Evolutionary conservation across 306 rosid genomes (phyloP), one percentile per base, ranked within the genome.

Genomic region (Gynostemma pentaphyllum): DNA sequence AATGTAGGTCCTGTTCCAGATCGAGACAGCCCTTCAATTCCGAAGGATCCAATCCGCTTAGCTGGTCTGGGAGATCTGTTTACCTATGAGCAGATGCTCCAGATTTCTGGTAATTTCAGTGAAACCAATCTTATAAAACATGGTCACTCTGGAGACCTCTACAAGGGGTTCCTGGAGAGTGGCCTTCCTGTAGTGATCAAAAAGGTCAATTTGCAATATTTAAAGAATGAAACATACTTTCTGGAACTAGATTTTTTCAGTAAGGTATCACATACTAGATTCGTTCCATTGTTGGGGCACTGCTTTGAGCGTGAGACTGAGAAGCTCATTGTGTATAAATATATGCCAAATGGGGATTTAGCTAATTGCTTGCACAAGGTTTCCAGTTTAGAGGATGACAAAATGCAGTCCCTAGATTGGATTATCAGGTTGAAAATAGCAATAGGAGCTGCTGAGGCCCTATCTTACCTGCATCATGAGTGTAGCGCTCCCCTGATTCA

Each of bases 391-490:
- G 70, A 45, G 22, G 82, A 88, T 64, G 86, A 70, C 16, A 75
- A 76, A 30, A 67, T 69, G 27, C 81, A 70, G 67, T 86, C 94
- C 57, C 63, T 86, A 45, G 99, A 94, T 80, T 94, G 99, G 99
- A 94, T 94, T 72, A 94, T 95, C 18, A 81, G 99, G 76, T 68
- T 84, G 72, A 94, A 94, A 80, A 86, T 94, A 54, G 99, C 99
- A 61, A 84, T 63, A 13, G 99, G 95, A 68, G 94, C 94, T 68
- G 99, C 99, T 6, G 99, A 94, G 78, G 88, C 81, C 69, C 79
- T 94, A 13, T 68, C 84, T 74, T 53, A 81, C 76, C 77, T 94
- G 37, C 99, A 92, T 75, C 84, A 82, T 27, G 97, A 88, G 46
- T 81, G 87, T 72, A 79, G 56, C 76, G 97, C 97, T 70, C 90